Evolutionary conservation across 306 rosid genomes (phyloP).

Genomic region (Malus sieversii): DNA sequence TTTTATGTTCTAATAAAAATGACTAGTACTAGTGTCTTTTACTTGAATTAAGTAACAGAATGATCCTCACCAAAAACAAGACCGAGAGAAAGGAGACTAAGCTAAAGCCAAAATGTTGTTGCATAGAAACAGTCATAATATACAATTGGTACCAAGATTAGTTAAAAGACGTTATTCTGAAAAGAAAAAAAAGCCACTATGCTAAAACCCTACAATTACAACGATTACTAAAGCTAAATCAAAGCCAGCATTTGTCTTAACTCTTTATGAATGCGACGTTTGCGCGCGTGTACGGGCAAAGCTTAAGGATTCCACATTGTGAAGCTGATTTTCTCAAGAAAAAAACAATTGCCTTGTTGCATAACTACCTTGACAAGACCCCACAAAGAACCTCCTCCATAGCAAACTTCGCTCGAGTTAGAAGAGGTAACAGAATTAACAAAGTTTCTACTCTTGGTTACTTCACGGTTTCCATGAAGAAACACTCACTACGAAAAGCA

Average conservation of each 20-base stretch:
- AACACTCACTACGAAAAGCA: too few species aligned
- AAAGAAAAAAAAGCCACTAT: neutral
- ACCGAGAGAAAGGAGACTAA: too few species aligned
- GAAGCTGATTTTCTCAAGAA: neutral
- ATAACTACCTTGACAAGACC: conserved; percentile 5
- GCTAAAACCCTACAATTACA: neutral
- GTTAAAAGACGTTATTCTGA: neutral
- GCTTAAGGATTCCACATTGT: too few species aligned
- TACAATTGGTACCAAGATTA: neutral
- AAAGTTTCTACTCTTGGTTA: neutral
- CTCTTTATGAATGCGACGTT: too few species aligned
- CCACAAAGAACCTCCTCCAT: neutral
- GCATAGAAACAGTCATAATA: neutral
- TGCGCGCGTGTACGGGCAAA: neutral
- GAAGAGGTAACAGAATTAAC: neutral
- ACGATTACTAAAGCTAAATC: neutral
- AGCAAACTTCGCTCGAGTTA: neutral
- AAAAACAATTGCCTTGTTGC: neutral
- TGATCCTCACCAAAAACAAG: too few species aligned
- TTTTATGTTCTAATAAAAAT: too few species aligned
- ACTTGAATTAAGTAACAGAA: too few species aligned
- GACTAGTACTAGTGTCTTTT: too few species aligned
- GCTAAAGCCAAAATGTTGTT: neutral
- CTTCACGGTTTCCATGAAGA: conserved; percentile 1
- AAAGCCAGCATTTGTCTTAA: too few species aligned